Percentiles rank a stretch among this genome's conserved stretches.
Evolutionary conservation across 108 stramenopile species (phyloP).

Genomic region (Fragilaria radians): DNA sequence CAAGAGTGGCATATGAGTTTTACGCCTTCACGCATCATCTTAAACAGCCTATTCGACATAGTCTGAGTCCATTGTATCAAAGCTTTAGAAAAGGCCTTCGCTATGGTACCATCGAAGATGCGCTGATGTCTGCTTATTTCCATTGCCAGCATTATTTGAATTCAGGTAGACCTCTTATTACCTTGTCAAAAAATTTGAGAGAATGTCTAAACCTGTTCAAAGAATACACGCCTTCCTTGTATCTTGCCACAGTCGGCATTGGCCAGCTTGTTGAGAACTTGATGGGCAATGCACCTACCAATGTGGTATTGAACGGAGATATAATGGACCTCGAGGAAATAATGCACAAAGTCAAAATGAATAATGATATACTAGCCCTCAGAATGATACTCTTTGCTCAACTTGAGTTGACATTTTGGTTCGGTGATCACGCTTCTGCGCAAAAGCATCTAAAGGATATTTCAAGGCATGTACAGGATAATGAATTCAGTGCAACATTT

Average conservation of each 20-base stretch:
- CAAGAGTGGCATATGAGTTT: neutral
- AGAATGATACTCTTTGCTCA: neutral
- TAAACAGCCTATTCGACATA: slow-evolving; percentile 1
- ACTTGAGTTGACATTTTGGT: neutral
- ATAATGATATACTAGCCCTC: neutral
- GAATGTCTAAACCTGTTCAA: neutral
- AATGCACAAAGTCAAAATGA: neutral
- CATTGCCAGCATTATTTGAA: neutral
- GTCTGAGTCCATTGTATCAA: neutral
- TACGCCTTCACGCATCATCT: neutral
- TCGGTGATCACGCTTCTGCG: neutral
- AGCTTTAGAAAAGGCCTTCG: neutral
- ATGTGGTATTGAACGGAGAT: neutral
- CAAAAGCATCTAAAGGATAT: neutral
- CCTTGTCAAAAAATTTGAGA: neutral
- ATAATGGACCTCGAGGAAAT: neutral
- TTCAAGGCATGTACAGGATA: neutral
- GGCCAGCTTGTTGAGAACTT: neutral
- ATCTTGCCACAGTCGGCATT: neutral
- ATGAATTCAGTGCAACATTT: neutral
- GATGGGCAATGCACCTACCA: neutral
- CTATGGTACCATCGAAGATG: neutral
- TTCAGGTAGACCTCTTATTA: neutral
- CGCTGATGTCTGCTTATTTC: neutral
- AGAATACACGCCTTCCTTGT: neutral